Base-by-base conservation (phyloP, 129 eudicot species). In the Ambrosia trifida region DNA sequence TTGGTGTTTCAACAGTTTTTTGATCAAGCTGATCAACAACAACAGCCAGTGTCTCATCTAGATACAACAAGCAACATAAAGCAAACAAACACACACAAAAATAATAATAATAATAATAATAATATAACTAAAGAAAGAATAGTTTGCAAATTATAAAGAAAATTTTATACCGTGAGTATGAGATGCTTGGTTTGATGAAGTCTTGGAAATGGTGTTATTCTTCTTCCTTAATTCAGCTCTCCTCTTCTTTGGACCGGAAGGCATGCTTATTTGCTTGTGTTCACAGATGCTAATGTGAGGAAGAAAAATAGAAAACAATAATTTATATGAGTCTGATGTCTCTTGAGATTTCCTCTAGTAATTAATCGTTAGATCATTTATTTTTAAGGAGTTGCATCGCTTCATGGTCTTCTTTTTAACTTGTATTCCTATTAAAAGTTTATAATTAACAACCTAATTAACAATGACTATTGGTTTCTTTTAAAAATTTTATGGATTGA, bases 191-290 rank as follows among this genome's bases (percentile, higher is more conserved):
- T 56, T 45, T 16, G 60, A 0, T 69, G 44, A 6, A 28, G 13
- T 11, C 45, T 59, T 30, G 2, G 28, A 2, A 47, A 3, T 1
- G 13, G 41, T 5, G 7, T 53, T 57, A 9, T 68, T 75, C 62
- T 66, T 76, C 58, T 40, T 81, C 72, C 13, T 72, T 24, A 24
- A 24, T 20, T 69, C 82, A 38, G 82, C 76, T 72, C 72, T 80
- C 72, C 76, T 72, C 30, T 72, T 81, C 79, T 72, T 81, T 58
- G 79, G 53, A 59, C 81, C 78, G 2, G 66, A 76, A 38, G 81
- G 82, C 85, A 81, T 81, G 67, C 0, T 75, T 52, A 32, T 5
- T 18, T 46, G 9, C 6, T 49, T 14, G 65, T 43, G 13, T 35
- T 51, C n/a, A 13, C 7, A 3, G 30, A 51, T 20, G 5, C 7